Base-by-base conservation (phyloP, 441 rosid species). In the Gossypium gossypioides region DNA sequence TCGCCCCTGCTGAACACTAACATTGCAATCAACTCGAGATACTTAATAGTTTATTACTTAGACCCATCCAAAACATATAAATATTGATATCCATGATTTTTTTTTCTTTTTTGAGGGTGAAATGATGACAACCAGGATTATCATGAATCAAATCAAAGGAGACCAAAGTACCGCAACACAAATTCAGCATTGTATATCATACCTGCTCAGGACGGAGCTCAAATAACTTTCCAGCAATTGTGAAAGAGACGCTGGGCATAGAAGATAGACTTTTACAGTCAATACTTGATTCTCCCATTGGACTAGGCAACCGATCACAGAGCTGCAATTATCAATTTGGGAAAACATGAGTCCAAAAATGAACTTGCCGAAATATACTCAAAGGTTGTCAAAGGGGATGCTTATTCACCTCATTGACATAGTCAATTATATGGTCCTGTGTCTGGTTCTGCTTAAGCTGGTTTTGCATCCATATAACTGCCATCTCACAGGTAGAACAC, bases 401-500 rank as follows among this genome's bases (percentile, higher is more conserved):
- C 46, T 55, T 62, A 60, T 34, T 77, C 73, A 88, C 92, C 80
- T 88, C 78, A 72, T 86, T 86, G 37, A 84, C 81, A 75, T 88
- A 88, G 73, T 80, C 70, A 18, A 91, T 63, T 68, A 91, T 82
- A 13, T 12, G 78, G 9, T 87, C 89, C 74, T 80, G 81, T 0
- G 97, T 83, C 81, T 82, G 74, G 74, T 91, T 91, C 82, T 80
- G 91, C 76, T 18, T 82, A 68, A 91, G 79, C 77, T 87, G 86
- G 85, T 86, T 90, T 72, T 91, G 91, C 86, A 87, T 84, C 93
- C 96, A 91, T 40, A 88, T 82, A 77, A 90, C 90, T 2, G 96
- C 77, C 92, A 88, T 84, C 88, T 87, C 87, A 77, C 96, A 91
- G 72, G 87, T 68, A 46, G 88, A 67, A 72, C 96, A 91, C 84